A percentile compares a stretch with the other conserved stretches of the same genome.
Conservation (phyloP, 1,139 yeast species). For the Chernovozyma aurita region DNA sequence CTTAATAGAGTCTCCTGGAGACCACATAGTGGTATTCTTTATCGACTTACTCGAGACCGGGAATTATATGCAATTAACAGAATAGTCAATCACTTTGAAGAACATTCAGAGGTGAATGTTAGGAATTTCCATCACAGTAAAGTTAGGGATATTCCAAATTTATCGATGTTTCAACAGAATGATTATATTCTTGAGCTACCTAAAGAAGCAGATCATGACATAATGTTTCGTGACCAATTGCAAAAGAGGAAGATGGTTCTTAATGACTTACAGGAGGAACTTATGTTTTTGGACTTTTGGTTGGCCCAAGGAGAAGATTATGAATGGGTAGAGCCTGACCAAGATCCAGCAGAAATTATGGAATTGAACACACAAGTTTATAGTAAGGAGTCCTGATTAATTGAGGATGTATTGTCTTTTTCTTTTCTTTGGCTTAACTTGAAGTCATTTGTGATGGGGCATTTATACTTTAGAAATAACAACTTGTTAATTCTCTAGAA, state of each 20-base stretch:
- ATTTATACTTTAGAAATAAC: too few species aligned
- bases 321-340: slow-evolving; percentile 47
- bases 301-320: slow-evolving; percentile 31
- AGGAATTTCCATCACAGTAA: slow-evolving; percentile 35
- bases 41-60: slow-evolving; percentile 22
- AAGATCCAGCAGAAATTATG: slow-evolving; percentile 39
- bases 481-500: too few species aligned
- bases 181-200: slow-evolving; percentile 25
- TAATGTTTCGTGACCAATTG: slow-evolving; percentile 21
- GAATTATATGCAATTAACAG: slow-evolving; percentile 28
- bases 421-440: too few species aligned
- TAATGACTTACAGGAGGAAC: slow-evolving; percentile 32
- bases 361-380: slow-evolving; percentile 9
- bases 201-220: slow-evolving; percentile 5
- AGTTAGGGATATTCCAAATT: slow-evolving; percentile 19
- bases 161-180: slow-evolving; percentile 17
- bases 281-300: slow-evolving; percentile 36
- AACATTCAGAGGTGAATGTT: slow-evolving; percentile 35
- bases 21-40: slow-evolving; percentile 19
- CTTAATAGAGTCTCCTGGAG: slow-evolving; percentile 35
- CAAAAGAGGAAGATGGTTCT: slow-evolving; percentile 26
- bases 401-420: too few species aligned
- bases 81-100: slow-evolving; percentile 36
- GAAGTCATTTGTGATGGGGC: too few species aligned
- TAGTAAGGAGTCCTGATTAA: too few species aligned